phyloP scores from a whole-genome alignment of 768 basidiomycete genomes.

The Podaxis sp. region DNA sequence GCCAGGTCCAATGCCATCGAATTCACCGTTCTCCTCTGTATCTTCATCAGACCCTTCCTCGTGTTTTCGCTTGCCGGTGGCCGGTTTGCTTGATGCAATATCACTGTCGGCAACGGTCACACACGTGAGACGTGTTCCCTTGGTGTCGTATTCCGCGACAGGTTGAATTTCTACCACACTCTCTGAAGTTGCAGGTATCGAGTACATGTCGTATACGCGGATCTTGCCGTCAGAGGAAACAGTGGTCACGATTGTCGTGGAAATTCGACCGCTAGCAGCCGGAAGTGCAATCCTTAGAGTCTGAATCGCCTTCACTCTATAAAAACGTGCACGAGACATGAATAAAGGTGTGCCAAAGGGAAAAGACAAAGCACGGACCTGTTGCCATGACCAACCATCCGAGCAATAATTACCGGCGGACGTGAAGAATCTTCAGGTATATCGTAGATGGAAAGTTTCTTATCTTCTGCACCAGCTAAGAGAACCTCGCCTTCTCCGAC shows the following conservation, averaged over 20 bases:
- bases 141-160: constrained; percentile 74
- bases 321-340: neutral
- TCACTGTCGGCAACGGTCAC: constrained; percentile 36
- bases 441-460: constrained; percentile 78
- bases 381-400: constrained; percentile 80
- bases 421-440: constrained; percentile 44
- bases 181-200: constrained; percentile 34
- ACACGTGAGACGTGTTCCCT: constrained; percentile 84
- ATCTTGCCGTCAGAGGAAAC: constrained; percentile 91
- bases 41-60: constrained; percentile 23
- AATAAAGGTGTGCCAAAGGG: constrained; percentile 13
- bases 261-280: constrained; percentile 26
- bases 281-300: constrained; percentile 64
- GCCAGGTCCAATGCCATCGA: constrained; percentile 21
- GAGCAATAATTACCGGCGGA: constrained; percentile 61
- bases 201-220: constrained; percentile 69
- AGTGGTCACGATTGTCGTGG: constrained; percentile 69
- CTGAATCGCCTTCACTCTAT: constrained; percentile 80
- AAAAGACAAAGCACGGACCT: constrained; percentile 47
- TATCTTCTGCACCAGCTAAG: constrained; percentile 88
- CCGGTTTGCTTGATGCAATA: constrained; percentile 13
- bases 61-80: constrained; percentile 27
- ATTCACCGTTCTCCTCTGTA: constrained; percentile 22
- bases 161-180: constrained; percentile 46
- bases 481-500: constrained; percentile 64